Percentiles rank a stretch among this genome's conserved stretches.
Evolutionary conservation across 108 stramenopile genomes (phyloP).

Genomic region (Bacterosira constricta): DNA sequence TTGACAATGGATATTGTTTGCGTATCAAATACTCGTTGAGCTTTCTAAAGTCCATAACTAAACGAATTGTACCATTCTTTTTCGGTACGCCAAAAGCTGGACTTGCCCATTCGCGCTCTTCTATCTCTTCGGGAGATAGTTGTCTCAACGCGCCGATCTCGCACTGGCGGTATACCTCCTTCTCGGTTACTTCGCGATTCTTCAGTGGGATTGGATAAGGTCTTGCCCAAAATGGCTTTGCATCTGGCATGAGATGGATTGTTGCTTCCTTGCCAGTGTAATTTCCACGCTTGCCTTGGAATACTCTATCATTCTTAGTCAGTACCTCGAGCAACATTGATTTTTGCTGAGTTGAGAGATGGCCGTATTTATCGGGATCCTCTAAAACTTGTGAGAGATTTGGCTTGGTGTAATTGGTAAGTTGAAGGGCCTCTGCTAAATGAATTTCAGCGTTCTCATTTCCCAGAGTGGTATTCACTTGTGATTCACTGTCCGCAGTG

Average conservation of each 20-base stretch:
- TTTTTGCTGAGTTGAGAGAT: neutral
- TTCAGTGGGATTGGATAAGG: slow-evolving; percentile 12
- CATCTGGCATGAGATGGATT: neutral
- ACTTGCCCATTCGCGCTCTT: slow-evolving; percentile 7
- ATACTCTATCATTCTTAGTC: neutral
- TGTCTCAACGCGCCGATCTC: neutral
- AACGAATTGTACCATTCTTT: neutral
- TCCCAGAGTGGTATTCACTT: neutral
- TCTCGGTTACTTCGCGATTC: neutral
- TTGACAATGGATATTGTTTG: neutral
- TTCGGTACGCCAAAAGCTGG: slow-evolving; percentile 11
- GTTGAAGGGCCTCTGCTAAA: neutral
- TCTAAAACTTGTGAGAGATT: neutral
- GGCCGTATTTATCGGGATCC: neutral
- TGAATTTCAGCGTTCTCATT: neutral
- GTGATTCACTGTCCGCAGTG: no score
- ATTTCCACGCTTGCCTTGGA: neutral
- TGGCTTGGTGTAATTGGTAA: neutral
- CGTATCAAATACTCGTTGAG: neutral
- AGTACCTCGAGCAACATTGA: neutral
- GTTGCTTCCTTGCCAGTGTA: neutral
- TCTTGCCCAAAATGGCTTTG: neutral
- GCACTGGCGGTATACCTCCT: slow-evolving; percentile 9
- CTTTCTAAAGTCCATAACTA: slow-evolving; percentile 15
- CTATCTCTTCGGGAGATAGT: neutral